Evolutionary conservation across 106 monocot genomes (phyloP), one percentile per base, ranked within the genome.

Genomic region (Allium cepa): DNA sequence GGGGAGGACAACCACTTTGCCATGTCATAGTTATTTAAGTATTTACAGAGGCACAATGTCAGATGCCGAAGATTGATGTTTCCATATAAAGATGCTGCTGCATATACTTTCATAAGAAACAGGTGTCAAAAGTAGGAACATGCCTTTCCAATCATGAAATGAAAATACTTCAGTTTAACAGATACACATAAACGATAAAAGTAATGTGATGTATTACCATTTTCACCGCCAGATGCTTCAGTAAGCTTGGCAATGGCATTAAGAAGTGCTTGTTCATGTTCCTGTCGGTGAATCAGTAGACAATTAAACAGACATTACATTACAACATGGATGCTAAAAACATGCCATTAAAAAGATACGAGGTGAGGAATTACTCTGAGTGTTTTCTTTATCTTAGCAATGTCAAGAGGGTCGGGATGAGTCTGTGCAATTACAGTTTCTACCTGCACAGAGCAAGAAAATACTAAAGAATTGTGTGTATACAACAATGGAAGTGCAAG

Each of bases 321-420:
- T 49, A 17, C 14, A 47, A n/a, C n/a, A 49, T 17, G 2, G n/a
- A 45, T 47, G 26, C 18, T 47, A 47, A 3, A 6, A 52, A 50
- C 66, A 67, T 59, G 66, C 51, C 0, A 17, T 36, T 22, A 22
- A 22, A 16, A 14, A 51, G 27, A 52, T 11, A 27, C 22, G 11
- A n/a, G n/a, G 17, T 15, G 49, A 7, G 59, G 55, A 57, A 26
- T 62, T 97, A 91, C 95, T 72, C 79, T 89, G 28, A 97, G 76
- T 50, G 82, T 11, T 75, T 87, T 85, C 76, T 87, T 92, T 64
- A 85, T 86, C 70, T 87, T 97, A 17, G 88, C 84, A 46, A 92
- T 85, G 66, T 84, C 88, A 56, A 76, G 36, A 53, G 73, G 83
- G 75, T 89, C 84, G 14, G 86, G 84, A 62, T 79, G 77, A 60